These are phyloP conservation scores for Wallemia hederae DNA, from an alignment of 1,284 basidiomycete species.

Conservation along the genomic window DNA sequence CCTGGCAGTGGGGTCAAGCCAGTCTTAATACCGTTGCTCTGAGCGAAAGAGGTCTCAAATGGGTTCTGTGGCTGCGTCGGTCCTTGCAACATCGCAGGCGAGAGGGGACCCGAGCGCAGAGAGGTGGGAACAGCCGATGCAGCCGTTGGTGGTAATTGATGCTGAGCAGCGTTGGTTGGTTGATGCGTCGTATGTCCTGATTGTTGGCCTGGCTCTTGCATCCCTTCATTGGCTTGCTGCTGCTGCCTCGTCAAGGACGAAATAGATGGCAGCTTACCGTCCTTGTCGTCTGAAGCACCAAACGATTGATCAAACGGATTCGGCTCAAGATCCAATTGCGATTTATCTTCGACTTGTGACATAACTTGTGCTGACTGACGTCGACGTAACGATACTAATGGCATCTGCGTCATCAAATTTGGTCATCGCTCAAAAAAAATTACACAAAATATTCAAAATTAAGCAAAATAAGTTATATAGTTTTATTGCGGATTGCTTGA, in stretches of 20 bases:
- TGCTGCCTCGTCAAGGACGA: not conserved
- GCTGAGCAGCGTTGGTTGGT: not conserved
- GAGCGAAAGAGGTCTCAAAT: slow-evolving; percentile 26
- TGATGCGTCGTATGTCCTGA: slow-evolving; percentile 14
- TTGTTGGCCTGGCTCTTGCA: slow-evolving; percentile 9
- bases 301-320: slow-evolving; percentile 95
- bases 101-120: slow-evolving; percentile 63
- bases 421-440: not conserved
- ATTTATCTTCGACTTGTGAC: not conserved
- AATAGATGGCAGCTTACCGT: slow-evolving; percentile 2
- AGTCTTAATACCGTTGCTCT: slow-evolving; percentile 18
- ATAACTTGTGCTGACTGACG: not conserved
- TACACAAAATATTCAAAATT: not conserved
- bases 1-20: slow-evolving; percentile 43
- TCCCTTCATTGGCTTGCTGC: not conserved
- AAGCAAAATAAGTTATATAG: not conserved
- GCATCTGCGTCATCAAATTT: not conserved
- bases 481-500: too few species aligned
- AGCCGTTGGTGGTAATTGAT: slow-evolving; percentile 35
- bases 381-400: not conserved
- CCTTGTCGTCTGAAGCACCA: slow-evolving; percentile 17
- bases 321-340: slow-evolving; percentile 32
- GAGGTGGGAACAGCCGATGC: slow-evolving; percentile 38
- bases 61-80: slow-evolving; percentile 24
- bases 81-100: slow-evolving; percentile 78